These are phyloP conservation scores for Corymbia maculata DNA, from an alignment of 345 rosid species.

Conservation along the genomic window DNA sequence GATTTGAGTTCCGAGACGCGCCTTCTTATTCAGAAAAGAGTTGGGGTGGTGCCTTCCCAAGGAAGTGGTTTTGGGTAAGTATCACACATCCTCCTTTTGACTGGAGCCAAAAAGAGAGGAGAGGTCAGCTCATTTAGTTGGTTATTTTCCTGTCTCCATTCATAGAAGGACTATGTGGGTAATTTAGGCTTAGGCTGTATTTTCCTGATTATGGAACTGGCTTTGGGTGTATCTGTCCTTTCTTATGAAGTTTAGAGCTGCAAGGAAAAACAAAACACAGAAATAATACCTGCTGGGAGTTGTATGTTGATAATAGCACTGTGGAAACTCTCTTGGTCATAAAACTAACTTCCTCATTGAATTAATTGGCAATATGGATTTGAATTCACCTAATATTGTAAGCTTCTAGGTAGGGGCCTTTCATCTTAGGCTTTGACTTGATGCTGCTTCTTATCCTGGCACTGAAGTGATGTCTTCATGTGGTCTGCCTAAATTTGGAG, in stretches of 20 bases:
- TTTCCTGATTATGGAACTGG: background rate
- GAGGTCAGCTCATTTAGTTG: background rate
- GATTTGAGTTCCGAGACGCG: conserved; percentile 79
- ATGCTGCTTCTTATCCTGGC: background rate
- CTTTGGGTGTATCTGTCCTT: background rate
- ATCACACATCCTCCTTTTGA: background rate
- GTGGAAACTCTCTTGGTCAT: background rate
- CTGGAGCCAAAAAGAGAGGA: background rate
- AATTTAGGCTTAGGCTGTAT: background rate
- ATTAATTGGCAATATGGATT: background rate
- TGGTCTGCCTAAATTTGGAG: background rate
- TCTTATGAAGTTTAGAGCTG: background rate
- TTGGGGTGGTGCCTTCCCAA: conserved; percentile 97
- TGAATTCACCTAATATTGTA: background rate
- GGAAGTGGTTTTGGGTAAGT: conserved; percentile 98
- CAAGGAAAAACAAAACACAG: background rate
- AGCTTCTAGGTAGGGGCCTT: background rate
- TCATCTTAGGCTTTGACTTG: background rate
- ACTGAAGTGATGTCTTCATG: background rate
- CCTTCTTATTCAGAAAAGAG: conserved; percentile 97
- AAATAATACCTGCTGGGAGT: background rate
- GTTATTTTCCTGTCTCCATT: background rate
- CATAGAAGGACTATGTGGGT: background rate
- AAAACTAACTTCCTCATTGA: background rate
- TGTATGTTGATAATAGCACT: background rate